phyloP scores from a whole-genome alignment of 1,284 basidiomycete genomes.

The Mycena citricolor region DNA sequence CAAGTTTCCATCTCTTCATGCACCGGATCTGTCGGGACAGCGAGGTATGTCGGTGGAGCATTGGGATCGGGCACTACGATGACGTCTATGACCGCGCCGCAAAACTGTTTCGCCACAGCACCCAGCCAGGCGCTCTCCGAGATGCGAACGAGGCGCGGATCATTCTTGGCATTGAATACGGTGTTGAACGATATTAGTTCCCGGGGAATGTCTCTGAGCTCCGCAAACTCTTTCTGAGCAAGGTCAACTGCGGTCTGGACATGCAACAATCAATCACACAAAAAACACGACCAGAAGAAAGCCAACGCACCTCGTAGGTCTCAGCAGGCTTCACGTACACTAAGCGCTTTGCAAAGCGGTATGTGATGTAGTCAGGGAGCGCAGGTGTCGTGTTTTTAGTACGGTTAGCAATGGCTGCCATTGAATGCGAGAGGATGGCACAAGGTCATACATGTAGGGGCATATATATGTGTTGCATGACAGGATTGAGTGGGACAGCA shows the following conservation, averaged over 20 bases:
- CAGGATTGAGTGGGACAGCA: too few species aligned
- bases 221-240: constrained; percentile 48
- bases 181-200: constrained; percentile 48
- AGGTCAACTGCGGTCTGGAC: constrained; percentile 53
- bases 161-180: constrained; percentile 34
- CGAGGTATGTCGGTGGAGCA: constrained; percentile 37
- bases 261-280: neutral
- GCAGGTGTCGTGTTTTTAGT: constrained; percentile 21
- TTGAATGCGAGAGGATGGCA: constrained; percentile 1
- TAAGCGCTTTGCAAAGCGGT: constrained; percentile 43
- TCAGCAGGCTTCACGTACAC: constrained; percentile 53
- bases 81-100: constrained; percentile 58
- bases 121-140: constrained; percentile 56
- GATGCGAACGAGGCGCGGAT: constrained; percentile 44
- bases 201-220: constrained; percentile 41
- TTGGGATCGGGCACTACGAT: constrained; percentile 33
- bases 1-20: constrained; percentile 22
- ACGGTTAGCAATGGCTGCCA: constrained; percentile 25
- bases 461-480: neutral
- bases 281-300: neutral
- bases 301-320: constrained; percentile 45
- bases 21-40: constrained; percentile 28
- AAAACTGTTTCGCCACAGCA: constrained; percentile 42
- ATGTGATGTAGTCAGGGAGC: constrained; percentile 49
- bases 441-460: neutral